Evolutionary conservation across 805 yeast genomes (phyloP), one percentile per base, ranked within the genome.

Genomic region (Ogataea allantospora): DNA sequence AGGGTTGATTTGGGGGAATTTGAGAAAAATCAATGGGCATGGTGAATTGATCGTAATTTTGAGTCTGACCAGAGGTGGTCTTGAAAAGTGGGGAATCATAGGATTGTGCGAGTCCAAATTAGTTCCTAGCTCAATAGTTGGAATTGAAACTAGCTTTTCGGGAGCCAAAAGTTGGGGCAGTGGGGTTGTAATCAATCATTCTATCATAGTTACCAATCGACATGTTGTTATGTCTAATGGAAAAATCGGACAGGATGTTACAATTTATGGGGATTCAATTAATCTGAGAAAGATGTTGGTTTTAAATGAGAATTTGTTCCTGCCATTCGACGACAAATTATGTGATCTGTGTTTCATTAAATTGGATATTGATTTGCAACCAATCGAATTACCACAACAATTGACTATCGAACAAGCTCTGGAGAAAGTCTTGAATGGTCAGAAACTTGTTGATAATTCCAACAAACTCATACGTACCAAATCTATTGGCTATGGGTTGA

Each of bases 401-500:
- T 11, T 31, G 9, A 6, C 27, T 6, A 10, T 31, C 13, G 22
- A 17, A 10, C 28, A 22, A 13, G 32, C 20, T 4, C 13, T 25
- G 25, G 34, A 41, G 19, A 12, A 25, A 15, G 11, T 26, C 7
- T 15, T 20, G 18, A 18, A 15, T 12, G 25, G 15, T 23, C 25
- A 7, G 14, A 18, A 10, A 21, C 13, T 13, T 10, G 19, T 13
- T 26, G 10, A 6, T 8, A n/a, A 26, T 16, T 13, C 23, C 23
- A 11, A 12, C 17, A 16, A 27, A 11, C 16, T 27, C 14, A 15
- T 19, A 23, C 16, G 27, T 4, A 70, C 66, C 0, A 33, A 38
- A 1, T 54, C 74, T 0, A 38, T 54, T 4, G 73, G 75, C 0
- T 70, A 48, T 48, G 77, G 77, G 1, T 51, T 71, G 3, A 62